Evolutionary conservation across 2,329 filamentous ascomycete species (phyloP).

Genomic region (Fusarium redolens): DNA sequence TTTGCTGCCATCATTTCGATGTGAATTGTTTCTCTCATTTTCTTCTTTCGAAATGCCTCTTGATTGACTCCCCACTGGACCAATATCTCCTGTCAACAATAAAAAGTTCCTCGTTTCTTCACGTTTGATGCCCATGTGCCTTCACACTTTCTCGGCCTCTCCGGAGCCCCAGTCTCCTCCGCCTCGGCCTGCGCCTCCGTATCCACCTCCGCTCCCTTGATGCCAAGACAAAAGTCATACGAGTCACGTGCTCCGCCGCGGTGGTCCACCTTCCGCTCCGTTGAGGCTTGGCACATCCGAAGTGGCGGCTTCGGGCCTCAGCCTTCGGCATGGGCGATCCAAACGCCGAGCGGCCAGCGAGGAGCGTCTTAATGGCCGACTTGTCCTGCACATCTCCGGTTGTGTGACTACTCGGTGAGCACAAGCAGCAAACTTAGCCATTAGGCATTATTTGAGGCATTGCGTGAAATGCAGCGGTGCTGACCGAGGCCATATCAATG

Average conservation of each 20-base stretch:
- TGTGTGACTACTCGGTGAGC: constrained; percentile 7
- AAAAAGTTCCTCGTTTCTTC: neutral
- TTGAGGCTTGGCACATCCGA: constrained; percentile 17
- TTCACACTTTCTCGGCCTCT: constrained; percentile 2
- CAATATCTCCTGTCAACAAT: neutral
- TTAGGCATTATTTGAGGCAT: neutral
- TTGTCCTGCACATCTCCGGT: neutral
- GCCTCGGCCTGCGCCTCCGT: constrained; percentile 6
- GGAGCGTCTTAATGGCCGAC: neutral
- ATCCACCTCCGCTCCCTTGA: constrained; percentile 10
- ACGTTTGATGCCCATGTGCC: neutral
- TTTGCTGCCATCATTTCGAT: neutral
- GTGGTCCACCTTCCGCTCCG: constrained; percentile 30
- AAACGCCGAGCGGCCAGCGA: constrained; percentile 9
- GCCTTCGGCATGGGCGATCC: constrained; percentile 4
- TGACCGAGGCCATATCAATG: neutral
- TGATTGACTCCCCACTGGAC: neutral
- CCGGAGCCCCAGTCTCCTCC: constrained; percentile 9
- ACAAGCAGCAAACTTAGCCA: neutral
- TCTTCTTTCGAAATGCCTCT: neutral
- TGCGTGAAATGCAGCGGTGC: neutral
- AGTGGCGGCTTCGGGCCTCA: constrained; percentile 24
- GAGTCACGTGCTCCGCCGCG: constrained; percentile 43
- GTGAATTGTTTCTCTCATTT: neutral
- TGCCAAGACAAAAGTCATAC: constrained; percentile 25